Evolutionary conservation across 768 basidiomycete species (phyloP), one percentile per base, ranked within the genome.

Genomic region (Stropharia rugosoannulata): DNA sequence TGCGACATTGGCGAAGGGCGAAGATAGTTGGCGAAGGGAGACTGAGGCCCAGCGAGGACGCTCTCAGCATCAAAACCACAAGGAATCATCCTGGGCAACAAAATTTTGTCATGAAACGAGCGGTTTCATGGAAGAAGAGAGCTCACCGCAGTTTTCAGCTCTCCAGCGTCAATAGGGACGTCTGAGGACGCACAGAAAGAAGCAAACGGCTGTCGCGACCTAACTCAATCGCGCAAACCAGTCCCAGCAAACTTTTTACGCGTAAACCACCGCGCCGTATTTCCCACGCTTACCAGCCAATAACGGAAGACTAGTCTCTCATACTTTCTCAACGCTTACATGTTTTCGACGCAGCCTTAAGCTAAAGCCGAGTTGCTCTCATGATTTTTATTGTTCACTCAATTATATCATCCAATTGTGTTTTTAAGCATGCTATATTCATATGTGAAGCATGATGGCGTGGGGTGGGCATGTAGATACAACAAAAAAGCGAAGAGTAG

Each of bases 51-150:
- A 79, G 80, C 78, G 82, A 85, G 82, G 86, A 87, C 83, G 82
- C 87, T 84, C 84, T 84, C 74, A 89, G 82, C 89, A 91, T 92
- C 81, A 85, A 89, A 84, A 74, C 66, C 70, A 72, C 74, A 74
- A 78, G 76, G 83, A 86, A 79, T 86, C 89, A 90, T 89, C 80
- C 87, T 89, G 9, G 6, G 29, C 29, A 32, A 64, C 29, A 37
- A 54, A 62, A 51, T 25, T 35, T 52, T 44, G n/a, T 56, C 51
- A 52, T 55, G 38, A 48, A 15, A 12, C 19, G 27, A 42, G 47
- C 19, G 18, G 49, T 50, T 10, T 37, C 19, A 7, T 10, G 42
- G 6, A n/a, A 7, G 13, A 45, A 42, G 56, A 39, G 36, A 18
- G 51, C 49, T 42, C 38, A 58, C 67, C 65, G 63, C 63, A 65